Evolutionary conservation across 2,329 filamentous ascomycete genomes (phyloP), one percentile per base, ranked within the genome.

Genomic region (Penicillium concentricum): DNA sequence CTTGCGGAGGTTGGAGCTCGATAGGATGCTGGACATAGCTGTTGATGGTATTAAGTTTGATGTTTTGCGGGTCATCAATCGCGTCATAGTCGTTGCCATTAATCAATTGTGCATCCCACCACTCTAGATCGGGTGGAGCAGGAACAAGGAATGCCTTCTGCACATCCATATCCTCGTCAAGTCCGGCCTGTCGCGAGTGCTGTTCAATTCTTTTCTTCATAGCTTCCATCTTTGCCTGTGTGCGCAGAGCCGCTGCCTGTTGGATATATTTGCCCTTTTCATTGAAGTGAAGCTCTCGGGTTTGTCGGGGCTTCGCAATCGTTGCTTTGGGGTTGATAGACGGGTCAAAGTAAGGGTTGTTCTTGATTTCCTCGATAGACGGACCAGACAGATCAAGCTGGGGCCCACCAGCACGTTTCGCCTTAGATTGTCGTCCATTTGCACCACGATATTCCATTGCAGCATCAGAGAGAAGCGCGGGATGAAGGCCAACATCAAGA

Each of bases 201-300:
- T 89, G 89, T 1, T 93, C 93, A 64, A 99, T 95, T 54, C 89
- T 85, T 79, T 89, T 92, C 76, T 97, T 97, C 87, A 99, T 93
- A 60, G 88, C 88, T 79, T 99, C 95, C 28, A 99, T 81, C 49
- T 89, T 88, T 41, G 89, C 91, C 76, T 97, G 92, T 58, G 91
- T 85, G 60, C 94, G 87, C 51, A 97, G 79, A 55, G 92, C 92
- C 72, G 91, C 93, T 8, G 90, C 94, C 76, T 97, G 93, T 62
- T 92, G 88, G 58, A 97, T 96, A 70, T 96, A 97, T 82, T 97
- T 97, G 51, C 94, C 94, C 74, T 96, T 95, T 66, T 92, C 87
- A 67, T 97, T 96, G 80, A 99, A 97, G 13, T 91, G 79, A 18
- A 99, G 81, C 62, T 90, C 87, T 58, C 90, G 87, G 12, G 91